A percentile compares a stretch with the other conserved stretches of the same genome.
Evolutionary conservation across 495 filamentous ascomycete species (phyloP).

Genomic region (Aspergillus saccharolyticus): DNA sequence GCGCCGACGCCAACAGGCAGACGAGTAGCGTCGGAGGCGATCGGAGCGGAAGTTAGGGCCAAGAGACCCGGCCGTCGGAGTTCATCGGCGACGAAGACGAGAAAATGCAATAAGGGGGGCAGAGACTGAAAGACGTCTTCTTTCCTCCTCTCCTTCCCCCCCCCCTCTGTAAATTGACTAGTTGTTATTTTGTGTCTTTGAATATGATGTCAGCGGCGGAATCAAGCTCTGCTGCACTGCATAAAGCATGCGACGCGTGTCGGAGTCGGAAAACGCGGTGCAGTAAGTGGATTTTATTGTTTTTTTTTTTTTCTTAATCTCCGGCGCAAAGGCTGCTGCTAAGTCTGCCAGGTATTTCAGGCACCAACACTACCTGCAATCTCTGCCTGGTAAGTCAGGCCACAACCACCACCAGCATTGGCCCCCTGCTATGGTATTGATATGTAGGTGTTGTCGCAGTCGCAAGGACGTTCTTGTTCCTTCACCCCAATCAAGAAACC

Average conservation of each 20-base stretch:
- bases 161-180: neutral
- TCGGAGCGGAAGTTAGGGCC: no score
- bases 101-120: no score
- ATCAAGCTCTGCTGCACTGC: neutral
- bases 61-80: no score
- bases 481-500: neutral
- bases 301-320: no score
- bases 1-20: no score
- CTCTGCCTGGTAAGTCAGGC: conserved; percentile 3
- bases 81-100: no score
- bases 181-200: neutral
- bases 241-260: conserved; percentile 3
- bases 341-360: neutral
- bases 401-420: neutral
- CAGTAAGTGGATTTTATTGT: neutral
- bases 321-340: neutral
- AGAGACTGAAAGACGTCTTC: neutral
- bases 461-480: neutral
- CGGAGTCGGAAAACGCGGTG: neutral
- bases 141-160: neutral
- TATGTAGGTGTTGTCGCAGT: neutral
- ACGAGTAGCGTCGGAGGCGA: no score
- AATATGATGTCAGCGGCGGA: neutral
- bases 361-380: neutral
- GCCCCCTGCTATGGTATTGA: neutral